These are phyloP conservation scores for Talaromyces adpressus DNA, from an alignment of 495 filamentous ascomycete genomes.

Conservation along the genomic window DNA sequence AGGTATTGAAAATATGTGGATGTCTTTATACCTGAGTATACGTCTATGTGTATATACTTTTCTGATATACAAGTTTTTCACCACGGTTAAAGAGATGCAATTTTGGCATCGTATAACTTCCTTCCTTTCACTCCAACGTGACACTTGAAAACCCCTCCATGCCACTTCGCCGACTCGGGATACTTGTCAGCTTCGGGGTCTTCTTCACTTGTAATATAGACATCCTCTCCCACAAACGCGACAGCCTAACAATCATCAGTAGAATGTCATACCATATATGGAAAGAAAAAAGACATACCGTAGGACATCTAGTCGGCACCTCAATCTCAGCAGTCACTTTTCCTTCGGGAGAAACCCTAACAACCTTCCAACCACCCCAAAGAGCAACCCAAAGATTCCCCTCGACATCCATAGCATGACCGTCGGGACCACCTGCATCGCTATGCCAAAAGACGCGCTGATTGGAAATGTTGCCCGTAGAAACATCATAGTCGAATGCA, in stretches of 20 bases:
- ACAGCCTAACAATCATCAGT: constrained; percentile 18
- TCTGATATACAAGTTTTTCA: not conserved
- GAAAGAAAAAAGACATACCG: not conserved
- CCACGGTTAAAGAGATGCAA: not conserved
- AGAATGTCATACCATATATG: not conserved
- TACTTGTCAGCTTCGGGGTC: constrained; percentile 34
- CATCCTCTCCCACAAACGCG: constrained; percentile 51
- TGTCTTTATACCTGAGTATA: not conserved
- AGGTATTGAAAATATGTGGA: not conserved
- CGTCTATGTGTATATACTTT: not conserved
- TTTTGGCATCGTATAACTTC: constrained; percentile 5
- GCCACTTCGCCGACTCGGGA: constrained; percentile 41
- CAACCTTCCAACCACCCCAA: constrained; percentile 61
- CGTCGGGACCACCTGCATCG: constrained; percentile 49
- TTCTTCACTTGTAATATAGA: constrained; percentile 56
- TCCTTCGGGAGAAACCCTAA: constrained; percentile 59
- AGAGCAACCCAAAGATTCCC: constrained; percentile 72
- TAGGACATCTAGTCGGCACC: constrained; percentile 49
- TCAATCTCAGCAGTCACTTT: constrained; percentile 58
- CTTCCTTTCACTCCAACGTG: constrained; percentile 48
- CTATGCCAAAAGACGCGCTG: constrained; percentile 57
- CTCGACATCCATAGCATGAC: constrained; percentile 64
- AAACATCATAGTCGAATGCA: constrained; percentile 65
- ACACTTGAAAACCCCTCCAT: constrained; percentile 50
- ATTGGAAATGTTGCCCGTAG: constrained; percentile 57